Evolutionary conservation across 768 basidiomycete genomes (phyloP), one percentile per base, ranked within the genome.

Genomic region (Leccinellum luteum): DNA sequence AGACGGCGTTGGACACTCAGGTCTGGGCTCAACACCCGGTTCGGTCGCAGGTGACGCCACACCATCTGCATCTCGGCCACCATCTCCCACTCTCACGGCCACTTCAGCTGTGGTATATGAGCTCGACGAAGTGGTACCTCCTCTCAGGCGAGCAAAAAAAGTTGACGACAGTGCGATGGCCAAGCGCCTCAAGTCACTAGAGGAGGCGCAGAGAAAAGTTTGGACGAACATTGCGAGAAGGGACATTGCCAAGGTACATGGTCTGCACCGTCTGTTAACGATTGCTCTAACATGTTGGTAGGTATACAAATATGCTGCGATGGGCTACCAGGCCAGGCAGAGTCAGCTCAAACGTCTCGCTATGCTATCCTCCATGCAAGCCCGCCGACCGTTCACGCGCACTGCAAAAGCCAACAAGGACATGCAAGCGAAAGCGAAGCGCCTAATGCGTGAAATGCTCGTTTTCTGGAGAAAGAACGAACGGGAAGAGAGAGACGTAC

Each of bases 391-490:
- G 1, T 87, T 85, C 62, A 81, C 79, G 9, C 85, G 85, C 65
- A 87, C 89, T 2, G 81, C 87, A 13, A 94, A 92, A 70, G 81
- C 85, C 5, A 81, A 79, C 58, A 96, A 94, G 72, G 93, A 94
- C 60, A 77, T 85, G 2, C 92, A 94, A 69, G 84, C 85, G 19
- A 92, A 93, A 69, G 87, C 86, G 23, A 94, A 91, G 70, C 84
- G 91, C 41, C 77, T 95, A 38, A 92, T 93, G 90, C 86, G 94
- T 28, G 94, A 98, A 78, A 94, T 98, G 90, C 85, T 95, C 59
- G 85, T 94, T 19, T 94, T 95, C 75, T 97, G 94, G 94, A 95
- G 92, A 76, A 94, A 94, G 74, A 98, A 97, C 63, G 96, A 98
- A 74, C 94, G 94, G 66, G 94, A 96, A 71, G 96, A 98, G 74